phyloP scores from a whole-genome alignment of 2,329 filamentous ascomycete genomes.

The Fusarium multiceps region DNA sequence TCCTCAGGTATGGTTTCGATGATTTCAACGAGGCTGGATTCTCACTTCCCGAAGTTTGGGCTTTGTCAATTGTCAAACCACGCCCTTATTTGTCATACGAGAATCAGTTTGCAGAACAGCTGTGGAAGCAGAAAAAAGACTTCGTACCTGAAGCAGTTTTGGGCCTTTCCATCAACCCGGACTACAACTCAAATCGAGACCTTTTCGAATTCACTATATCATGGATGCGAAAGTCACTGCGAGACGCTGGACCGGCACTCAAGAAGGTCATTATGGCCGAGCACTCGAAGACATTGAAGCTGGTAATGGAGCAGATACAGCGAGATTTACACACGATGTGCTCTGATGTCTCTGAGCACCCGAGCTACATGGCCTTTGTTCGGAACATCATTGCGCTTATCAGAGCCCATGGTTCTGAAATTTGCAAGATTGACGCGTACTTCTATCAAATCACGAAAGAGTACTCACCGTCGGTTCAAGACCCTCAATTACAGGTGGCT shows the following conservation, averaged over 20 bases:
- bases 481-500: constrained; percentile 67
- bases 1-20: constrained; percentile 60
- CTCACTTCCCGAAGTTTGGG: constrained; percentile 64
- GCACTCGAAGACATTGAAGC: constrained; percentile 57
- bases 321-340: constrained; percentile 58
- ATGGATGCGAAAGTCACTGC: constrained; percentile 62
- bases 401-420: constrained; percentile 63
- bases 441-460: constrained; percentile 67
- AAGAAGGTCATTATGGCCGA: constrained; percentile 54
- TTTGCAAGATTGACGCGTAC: constrained; percentile 65
- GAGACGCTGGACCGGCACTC: constrained; percentile 51
- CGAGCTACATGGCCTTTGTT: constrained; percentile 62
- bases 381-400: constrained; percentile 65
- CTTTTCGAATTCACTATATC: constrained; percentile 62
- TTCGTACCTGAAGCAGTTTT: constrained; percentile 57
- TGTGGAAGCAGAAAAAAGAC: constrained; percentile 55
- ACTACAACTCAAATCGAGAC: constrained; percentile 61
- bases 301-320: constrained; percentile 66
- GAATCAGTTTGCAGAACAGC: constrained; percentile 59
- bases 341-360: constrained; percentile 55
- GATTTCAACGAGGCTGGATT: constrained; percentile 60
- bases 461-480: constrained; percentile 66
- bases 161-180: constrained; percentile 53
- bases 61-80: constrained; percentile 64
- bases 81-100: constrained; percentile 59